Evolutionary conservation across 1,284 basidiomycete genomes (phyloP).

Genomic region (Pseudozyma flocculosa): DNA sequence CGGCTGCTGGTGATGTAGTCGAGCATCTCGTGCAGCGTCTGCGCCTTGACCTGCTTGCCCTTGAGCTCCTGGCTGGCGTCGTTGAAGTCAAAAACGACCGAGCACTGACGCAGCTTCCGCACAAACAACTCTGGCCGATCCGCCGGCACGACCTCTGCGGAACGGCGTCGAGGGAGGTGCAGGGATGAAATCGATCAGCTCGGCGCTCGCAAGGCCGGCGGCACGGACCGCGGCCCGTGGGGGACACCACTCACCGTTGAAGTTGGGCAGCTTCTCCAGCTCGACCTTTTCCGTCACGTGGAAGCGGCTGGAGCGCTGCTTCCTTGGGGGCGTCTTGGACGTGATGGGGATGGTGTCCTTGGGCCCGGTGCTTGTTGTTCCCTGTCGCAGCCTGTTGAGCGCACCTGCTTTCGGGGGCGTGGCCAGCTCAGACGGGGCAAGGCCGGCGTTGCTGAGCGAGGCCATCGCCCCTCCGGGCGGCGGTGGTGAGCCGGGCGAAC

Average conservation of each 20-base stretch:
- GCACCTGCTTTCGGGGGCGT: conserved; percentile 47
- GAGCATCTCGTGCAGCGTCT: conserved; percentile 96
- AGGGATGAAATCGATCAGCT: too few relatives aligned
- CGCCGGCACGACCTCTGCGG: conserved; percentile 78
- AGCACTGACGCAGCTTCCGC: conserved; percentile 92
- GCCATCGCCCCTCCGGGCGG: conserved; percentile 42
- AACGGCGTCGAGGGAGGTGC: not conserved
- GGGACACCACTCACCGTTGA: conserved; percentile 80
- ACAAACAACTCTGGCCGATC: conserved; percentile 91
- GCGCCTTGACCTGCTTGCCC: conserved; percentile 98
- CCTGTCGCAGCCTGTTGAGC: conserved; percentile 45
- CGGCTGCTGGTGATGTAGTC: conserved; percentile 98
- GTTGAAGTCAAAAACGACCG: conserved; percentile 97
- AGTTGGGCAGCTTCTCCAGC: conserved; percentile 90
- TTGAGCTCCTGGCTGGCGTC: conserved; percentile 92
- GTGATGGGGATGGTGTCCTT: conserved; percentile 56
- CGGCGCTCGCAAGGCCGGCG: too few relatives aligned
- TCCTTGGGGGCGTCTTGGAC: conserved; percentile 54
- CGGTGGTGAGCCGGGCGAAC: conserved; percentile 40
- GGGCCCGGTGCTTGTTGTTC: conserved; percentile 31
- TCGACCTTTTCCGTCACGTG: conserved; percentile 94
- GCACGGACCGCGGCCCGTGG: too few relatives aligned
- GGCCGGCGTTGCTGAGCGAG: conserved; percentile 34
- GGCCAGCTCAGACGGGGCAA: conserved; percentile 30
- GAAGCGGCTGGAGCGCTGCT: conserved; percentile 67